Base-by-base conservation (phyloP, 768 basidiomycete species). In the Porphyrellus cyaneotinctus region DNA sequence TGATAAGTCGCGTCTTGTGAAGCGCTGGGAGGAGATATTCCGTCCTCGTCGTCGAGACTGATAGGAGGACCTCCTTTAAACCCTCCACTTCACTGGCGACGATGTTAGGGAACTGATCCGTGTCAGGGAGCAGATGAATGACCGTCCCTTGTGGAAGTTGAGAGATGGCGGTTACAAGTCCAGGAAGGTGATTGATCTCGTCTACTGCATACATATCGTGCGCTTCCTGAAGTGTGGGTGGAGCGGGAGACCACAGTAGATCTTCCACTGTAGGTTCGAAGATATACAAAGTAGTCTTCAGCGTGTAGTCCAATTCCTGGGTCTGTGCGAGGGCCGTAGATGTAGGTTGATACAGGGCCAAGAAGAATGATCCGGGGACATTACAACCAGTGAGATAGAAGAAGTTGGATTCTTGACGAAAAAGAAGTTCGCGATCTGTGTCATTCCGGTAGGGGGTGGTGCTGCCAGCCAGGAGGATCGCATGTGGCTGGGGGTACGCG, bases 221-320 rank as follows among this genome's bases (percentile, higher is more conserved):
- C 3, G 82, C 83, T 28, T 80, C 76, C 17, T 81, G 69, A 1
- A 86, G 71, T 0, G 88, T 82, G 0, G 85, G 85, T 0, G 93
- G 92, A 15, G 91, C 83, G 3, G 89, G 83, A 7, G 85, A 87
- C 95, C 95, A 97, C 84, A 97, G 83, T 47, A 91, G 70, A 63
- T 90, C 88, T 0, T 74, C 82, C 4, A 83, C 74, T 47, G 86
- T 82, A 18, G 82, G 80, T 49, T 87, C 78, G 1, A 92, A 91
- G 52, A 97, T 85, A 69, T 88, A 93, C 31, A 97, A 75, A 8
- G 83, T 79, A 8, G 81, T 67, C 11, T 74, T 76, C 8, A 79
- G 74, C 0, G 64, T n/a, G 28, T 18, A 35, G n/a, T 24, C 28
- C 17, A n/a, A 75, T 64, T 5, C 75, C 72, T 13, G 78, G 77